Base-by-base conservation (phyloP, 768 basidiomycete species). In the Tubosaeta sp. region DNA sequence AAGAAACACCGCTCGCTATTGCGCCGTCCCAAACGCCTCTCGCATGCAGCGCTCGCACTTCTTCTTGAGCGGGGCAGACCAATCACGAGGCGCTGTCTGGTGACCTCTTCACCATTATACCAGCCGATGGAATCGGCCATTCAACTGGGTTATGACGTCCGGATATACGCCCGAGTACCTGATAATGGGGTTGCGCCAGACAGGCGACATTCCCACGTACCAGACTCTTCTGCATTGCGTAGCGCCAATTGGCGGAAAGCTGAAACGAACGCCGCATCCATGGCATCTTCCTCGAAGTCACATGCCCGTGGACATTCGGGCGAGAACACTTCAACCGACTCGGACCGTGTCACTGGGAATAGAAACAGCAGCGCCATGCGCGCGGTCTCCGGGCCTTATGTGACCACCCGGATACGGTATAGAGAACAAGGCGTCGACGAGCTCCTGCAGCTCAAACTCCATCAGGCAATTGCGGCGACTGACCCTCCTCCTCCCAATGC, bases 351-450 rank as follows among this genome's bases (percentile, higher is more conserved):
- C 32, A 6, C 44, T 0, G 53, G 58, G 22, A 39, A 31, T 0
- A 45, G 48, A 36, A 41, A 22, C 2, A 29, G 34, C 0, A 47
- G 48, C 18, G 39, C 59, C 4, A 29, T 54, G 22, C 51, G 16
- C 27, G 59, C 29, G 39, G 53, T 44, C 38, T 49, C 61, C 18
- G 64, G 49, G 2, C 51, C 53, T 29, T 51, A 59, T 32, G 58
- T 63, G 13, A 57, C 67, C 11, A 60, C 63, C 27, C 78, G 81
- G 31, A 68, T 83, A 48, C 79, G 83, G 31, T 91, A 85, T 63
- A 80, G 90, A 50, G 91, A 94, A 62, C 94, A 98, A 69, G 93
- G 91, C 11, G 94, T 98, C 3, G 94, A 98, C 65, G 94, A 98
- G 70, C 76, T 96, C 22, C 71, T 98, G 44, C 94, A 96, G 68